A percentile compares a stretch with the other conserved stretches of the same genome.
Evolutionary conservation across 176 grass and related monocot species (phyloP).

Genomic region (Echinochloa phyllopogon): DNA sequence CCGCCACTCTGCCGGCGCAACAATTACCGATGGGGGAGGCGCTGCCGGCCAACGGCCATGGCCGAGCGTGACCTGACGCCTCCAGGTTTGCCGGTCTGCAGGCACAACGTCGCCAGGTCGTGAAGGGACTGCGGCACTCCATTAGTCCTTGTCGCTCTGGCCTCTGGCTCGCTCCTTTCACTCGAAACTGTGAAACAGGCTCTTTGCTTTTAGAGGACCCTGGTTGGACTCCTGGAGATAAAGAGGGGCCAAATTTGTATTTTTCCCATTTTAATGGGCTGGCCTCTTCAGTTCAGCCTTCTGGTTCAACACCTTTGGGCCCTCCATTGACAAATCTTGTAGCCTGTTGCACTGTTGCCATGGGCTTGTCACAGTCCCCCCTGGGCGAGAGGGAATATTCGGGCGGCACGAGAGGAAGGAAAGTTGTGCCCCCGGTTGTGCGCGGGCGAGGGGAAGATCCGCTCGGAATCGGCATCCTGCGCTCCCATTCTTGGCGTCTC

Average conservation of each 20-base stretch:
- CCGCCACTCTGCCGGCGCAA: neutral
- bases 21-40: conserved; percentile 44
- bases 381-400: conserved; percentile 42
- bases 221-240: no score
- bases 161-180: neutral
- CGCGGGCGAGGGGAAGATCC: conserved; percentile 53
- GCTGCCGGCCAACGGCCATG: conserved; percentile 37
- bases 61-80: conserved; percentile 32
- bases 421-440: neutral
- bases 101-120: neutral
- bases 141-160: neutral
- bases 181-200: neutral
- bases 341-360: neutral
- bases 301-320: neutral
- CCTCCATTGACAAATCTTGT: neutral
- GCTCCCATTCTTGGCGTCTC: conserved; percentile 55
- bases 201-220: neutral
- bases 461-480: conserved; percentile 71
- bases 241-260: neutral
- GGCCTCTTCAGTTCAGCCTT: neutral
- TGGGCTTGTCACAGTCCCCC: neutral
- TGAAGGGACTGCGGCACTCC: neutral
- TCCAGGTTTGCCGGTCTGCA: conserved; percentile 44
- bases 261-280: neutral
- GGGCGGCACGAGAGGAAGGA: neutral